Percentiles rank a stretch among this genome's conserved stretches.
Conservation (phyloP, 2,329 filamentous ascomycete genomes). For the Cladosporium sp. region DNA sequence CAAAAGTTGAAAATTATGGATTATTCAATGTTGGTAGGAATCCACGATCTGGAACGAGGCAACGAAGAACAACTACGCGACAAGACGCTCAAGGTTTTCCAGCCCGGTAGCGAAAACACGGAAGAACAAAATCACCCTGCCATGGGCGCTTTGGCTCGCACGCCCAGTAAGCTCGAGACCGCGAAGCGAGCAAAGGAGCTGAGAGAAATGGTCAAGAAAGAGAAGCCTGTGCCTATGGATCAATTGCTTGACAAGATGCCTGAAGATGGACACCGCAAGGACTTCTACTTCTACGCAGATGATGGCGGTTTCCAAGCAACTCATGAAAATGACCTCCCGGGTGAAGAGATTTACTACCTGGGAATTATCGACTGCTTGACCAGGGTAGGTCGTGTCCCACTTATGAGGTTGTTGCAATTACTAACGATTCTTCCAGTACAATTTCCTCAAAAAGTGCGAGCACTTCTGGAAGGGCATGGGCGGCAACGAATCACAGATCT, state of each 20-base stretch:
- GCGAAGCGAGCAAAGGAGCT: constrained; percentile 88
- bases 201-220: constrained; percentile 85
- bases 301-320: constrained; percentile 93
- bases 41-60: constrained; percentile 84
- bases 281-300: constrained; percentile 87
- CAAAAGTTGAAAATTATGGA: constrained; percentile 97
- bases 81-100: constrained; percentile 92
- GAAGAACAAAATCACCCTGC: constrained; percentile 25
- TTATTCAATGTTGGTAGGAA: constrained; percentile 91
- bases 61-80: constrained; percentile 91
- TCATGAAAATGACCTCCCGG: constrained; percentile 80
- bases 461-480: constrained; percentile 96
- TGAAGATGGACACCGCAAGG: constrained; percentile 71
- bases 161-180: constrained; percentile 90
- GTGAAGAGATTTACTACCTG: constrained; percentile 94
- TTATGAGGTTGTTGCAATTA: neutral
- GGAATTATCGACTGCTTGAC: constrained; percentile 98
- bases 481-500: constrained; percentile 81
- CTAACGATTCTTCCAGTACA: constrained; percentile 62
- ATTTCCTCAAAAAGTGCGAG: constrained; percentile 89
- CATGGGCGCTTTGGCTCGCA: constrained; percentile 64
- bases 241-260: constrained; percentile 83
- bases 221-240: constrained; percentile 91
- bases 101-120: constrained; percentile 69
- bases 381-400: constrained; percentile 63